Conservation (phyloP, 495 filamentous ascomycete genomes). For the Aspergillus wentii region DNA sequence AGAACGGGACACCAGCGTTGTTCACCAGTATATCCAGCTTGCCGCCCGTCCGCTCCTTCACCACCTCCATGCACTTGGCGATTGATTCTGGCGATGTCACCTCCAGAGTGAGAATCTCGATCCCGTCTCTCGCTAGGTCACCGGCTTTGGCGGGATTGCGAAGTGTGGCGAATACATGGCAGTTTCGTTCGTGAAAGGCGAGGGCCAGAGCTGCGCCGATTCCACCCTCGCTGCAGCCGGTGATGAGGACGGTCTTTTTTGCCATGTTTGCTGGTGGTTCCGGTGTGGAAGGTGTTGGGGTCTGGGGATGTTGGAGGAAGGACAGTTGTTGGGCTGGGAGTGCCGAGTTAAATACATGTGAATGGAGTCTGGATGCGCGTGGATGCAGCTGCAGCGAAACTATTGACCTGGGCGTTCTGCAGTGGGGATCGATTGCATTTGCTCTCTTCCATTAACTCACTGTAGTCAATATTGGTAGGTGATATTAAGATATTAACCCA, state of each 20-base stretch:
- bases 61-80: constrained; percentile 1
- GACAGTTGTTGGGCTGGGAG: too few species aligned
- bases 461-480: too few species aligned
- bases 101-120: constrained; percentile 29
- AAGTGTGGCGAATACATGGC: constrained; percentile 40
- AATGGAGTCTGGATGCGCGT: too few species aligned
- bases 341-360: too few species aligned
- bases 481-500: too few species aligned
- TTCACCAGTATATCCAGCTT: constrained; percentile 38
- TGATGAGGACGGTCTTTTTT: constrained; percentile 35
- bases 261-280: too few species aligned
- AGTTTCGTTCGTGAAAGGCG: constrained; percentile 27
- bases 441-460: too few species aligned
- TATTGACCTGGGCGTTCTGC: too few species aligned
- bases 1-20: constrained; percentile 30
- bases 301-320: too few species aligned
- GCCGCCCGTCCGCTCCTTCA: constrained; percentile 11
- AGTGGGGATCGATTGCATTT: too few species aligned
- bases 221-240: constrained; percentile 42
- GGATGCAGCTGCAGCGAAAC: too few species aligned
- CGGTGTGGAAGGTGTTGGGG: too few species aligned
- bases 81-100: constrained; percentile 29
- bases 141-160: constrained; percentile 36
- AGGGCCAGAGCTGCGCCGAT: constrained; percentile 37
- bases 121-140: constrained; percentile 13